A percentile compares a stretch with the other conserved stretches of the same genome.
phyloP scores from a whole-genome alignment of 306 rosid genomes.

The Acacia confusa region DNA sequence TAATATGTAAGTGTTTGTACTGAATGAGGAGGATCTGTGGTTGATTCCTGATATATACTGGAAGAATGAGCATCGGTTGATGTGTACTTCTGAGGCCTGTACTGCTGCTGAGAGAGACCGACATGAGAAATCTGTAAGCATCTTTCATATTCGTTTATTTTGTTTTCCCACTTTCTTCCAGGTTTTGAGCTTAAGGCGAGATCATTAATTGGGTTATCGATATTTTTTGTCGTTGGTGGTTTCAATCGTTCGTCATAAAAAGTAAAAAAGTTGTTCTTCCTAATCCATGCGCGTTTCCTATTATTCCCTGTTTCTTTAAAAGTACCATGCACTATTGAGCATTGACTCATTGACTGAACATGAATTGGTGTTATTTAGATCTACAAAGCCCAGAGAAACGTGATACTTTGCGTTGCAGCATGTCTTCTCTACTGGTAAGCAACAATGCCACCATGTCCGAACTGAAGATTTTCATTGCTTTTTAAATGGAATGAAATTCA shows the following conservation, averaged over 20 bases:
- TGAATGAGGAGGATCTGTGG: not conserved
- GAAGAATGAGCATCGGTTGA: constrained; percentile 74
- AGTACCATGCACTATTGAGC: not conserved
- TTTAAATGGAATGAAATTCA: not conserved
- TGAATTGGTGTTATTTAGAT: constrained; percentile 37
- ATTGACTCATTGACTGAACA: constrained; percentile 1
- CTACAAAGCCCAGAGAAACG: constrained; percentile 76
- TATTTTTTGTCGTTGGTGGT: not conserved
- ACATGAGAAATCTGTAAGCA: constrained; percentile 63
- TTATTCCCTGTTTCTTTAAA: not conserved
- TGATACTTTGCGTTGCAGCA: constrained; percentile 55
- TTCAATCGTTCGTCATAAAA: not conserved
- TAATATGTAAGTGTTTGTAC: not conserved
- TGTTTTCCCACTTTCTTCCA: not conserved
- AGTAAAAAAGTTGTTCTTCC: not conserved
- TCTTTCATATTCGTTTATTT: not conserved
- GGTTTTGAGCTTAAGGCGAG: not conserved
- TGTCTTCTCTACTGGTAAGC: constrained; percentile 69
- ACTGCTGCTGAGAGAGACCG: constrained; percentile 78
- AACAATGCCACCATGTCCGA: not conserved
- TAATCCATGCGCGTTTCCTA: not conserved
- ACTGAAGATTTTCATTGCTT: not conserved
- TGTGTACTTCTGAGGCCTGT: constrained; percentile 61
- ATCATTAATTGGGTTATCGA: not conserved
- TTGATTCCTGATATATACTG: constrained; percentile 50